Conservation (phyloP, 768 basidiomycete genomes). For the Pleurotus tuoliensis region DNA sequence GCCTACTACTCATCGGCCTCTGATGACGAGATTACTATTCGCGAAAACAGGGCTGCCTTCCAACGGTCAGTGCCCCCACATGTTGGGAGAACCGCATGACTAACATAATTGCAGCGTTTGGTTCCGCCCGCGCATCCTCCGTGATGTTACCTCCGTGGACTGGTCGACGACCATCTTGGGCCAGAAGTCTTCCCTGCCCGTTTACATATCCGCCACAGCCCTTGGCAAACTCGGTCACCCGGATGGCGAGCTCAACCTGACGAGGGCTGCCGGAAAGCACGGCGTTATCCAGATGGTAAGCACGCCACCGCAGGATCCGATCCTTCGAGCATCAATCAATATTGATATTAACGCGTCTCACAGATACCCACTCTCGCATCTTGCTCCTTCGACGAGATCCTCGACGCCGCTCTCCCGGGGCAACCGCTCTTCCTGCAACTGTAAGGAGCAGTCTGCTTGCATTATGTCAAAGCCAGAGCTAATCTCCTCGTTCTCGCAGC, state of each 20-base stretch:
- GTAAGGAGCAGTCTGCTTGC: conserved; percentile 28
- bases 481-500: conserved; percentile 26
- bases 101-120: conserved; percentile 49
- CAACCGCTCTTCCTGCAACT: conserved; percentile 88
- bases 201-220: conserved; percentile 86
- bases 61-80: conserved; percentile 54
- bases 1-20: conserved; percentile 96
- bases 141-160: conserved; percentile 84
- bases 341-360: background rate
- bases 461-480: background rate
- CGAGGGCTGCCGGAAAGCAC: conserved; percentile 83
- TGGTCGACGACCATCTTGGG: conserved; percentile 84
- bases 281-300: conserved; percentile 48
- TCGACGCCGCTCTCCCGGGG: conserved; percentile 74
- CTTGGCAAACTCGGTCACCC: conserved; percentile 94
- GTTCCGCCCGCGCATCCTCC: conserved; percentile 86
- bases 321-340: too few relatives aligned
- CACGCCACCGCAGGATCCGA: too few relatives aligned
- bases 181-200: conserved; percentile 65
- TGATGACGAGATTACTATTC: conserved; percentile 88
- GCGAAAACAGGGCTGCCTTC: conserved; percentile 89
- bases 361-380: conserved; percentile 95
- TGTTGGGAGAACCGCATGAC: background rate
- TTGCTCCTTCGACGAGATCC: conserved; percentile 92
- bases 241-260: conserved; percentile 89